Conservation (phyloP, 208 protist genomes). For the Angomonas deanei region DNA sequence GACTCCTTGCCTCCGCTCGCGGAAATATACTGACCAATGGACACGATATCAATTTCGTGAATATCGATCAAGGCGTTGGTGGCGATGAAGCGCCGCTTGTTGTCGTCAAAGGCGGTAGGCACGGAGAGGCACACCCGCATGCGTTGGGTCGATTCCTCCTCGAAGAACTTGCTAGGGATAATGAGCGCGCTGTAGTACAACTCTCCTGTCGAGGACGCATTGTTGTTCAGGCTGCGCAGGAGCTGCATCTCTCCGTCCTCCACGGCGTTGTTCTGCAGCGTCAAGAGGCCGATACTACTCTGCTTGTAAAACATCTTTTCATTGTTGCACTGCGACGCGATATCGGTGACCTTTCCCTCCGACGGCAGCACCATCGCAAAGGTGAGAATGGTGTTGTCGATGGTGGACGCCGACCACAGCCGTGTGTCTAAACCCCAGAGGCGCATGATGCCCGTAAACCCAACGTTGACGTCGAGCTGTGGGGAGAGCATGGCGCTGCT, state of each 20-base stretch:
- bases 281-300: constrained; percentile 21
- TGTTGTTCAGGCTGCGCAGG: not conserved
- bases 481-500: not conserved
- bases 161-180: constrained; percentile 47
- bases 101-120: constrained; percentile 39
- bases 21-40: constrained; percentile 53
- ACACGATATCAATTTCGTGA: constrained; percentile 32
- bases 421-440: constrained; percentile 50
- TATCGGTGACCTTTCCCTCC: constrained; percentile 17
- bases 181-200: constrained; percentile 24
- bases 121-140: constrained; percentile 76
- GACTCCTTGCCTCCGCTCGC: not conserved
- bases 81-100: constrained; percentile 28
- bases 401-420: constrained; percentile 45
- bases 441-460: constrained; percentile 53
- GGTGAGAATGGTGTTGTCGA: constrained; percentile 39
- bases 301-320: constrained; percentile 54
- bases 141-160: constrained; percentile 28
- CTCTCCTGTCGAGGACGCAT: not conserved
- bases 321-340: constrained; percentile 44
- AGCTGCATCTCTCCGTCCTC: too few species aligned
- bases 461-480: constrained; percentile 47
- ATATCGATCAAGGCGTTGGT: constrained; percentile 39
- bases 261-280: not conserved
- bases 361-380: constrained; percentile 27